A percentile compares a stretch with the other conserved stretches of the same genome.
phyloP scores from a whole-genome alignment of 1,284 basidiomycete species.

The Caloboletus firmus region DNA sequence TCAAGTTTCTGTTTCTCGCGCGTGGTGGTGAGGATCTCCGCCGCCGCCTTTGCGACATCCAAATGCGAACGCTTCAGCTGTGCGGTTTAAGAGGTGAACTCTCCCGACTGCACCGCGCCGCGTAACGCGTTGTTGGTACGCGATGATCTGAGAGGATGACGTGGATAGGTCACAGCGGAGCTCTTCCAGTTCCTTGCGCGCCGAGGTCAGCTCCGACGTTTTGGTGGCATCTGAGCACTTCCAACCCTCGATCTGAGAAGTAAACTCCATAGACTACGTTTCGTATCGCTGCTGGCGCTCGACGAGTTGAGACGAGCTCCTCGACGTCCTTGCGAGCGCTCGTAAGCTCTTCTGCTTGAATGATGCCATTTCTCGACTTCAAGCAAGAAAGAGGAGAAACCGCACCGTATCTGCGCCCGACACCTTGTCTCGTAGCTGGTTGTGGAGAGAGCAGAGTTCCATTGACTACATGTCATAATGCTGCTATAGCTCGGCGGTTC shows the following conservation, averaged over 20 bases:
- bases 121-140: not conserved
- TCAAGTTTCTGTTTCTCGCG: slow-evolving; percentile 2
- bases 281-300: not conserved
- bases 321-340: not conserved
- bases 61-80: not conserved
- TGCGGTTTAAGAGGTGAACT: not conserved
- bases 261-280: not conserved
- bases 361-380: not conserved
- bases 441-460: not conserved
- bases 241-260: not conserved
- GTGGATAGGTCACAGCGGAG: not conserved
- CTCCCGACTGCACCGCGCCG: no score
- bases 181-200: not conserved
- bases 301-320: no score
- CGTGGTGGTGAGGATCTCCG: not conserved
- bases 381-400: no score
- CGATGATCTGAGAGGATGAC: not conserved
- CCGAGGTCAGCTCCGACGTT: no score
- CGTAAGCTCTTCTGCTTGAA: not conserved
- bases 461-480: not conserved
- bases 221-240: not conserved
- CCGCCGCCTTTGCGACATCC: no score
- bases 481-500: not conserved
- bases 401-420: no score
- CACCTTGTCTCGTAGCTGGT: not conserved